Conservation (phyloP, 345 rosid genomes). For the Bruguiera sexangula region DNA sequence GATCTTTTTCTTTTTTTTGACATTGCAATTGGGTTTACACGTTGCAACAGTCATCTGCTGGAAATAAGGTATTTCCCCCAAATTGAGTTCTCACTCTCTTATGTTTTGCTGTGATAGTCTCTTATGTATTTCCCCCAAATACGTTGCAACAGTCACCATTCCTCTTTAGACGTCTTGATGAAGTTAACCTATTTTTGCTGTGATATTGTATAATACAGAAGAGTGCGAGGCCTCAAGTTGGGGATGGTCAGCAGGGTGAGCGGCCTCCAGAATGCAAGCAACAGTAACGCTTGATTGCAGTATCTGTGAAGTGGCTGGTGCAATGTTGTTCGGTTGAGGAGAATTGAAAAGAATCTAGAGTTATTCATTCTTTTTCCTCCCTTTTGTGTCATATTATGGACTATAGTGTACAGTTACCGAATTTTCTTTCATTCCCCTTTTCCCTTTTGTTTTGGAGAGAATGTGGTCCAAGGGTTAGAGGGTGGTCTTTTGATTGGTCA, state of each 20-base stretch:
- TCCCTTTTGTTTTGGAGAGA: constrained; percentile 15
- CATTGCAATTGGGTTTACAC: constrained; percentile 11
- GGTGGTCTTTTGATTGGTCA: neutral
- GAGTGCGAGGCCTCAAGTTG: constrained; percentile 48
- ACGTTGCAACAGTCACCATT: no score
- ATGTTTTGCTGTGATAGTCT: no score
- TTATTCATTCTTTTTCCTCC: constrained; percentile 15
- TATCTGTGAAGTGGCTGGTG: constrained; percentile 7
- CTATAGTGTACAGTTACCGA: neutral
- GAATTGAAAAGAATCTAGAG: constrained; percentile 2
- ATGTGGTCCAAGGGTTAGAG: neutral
- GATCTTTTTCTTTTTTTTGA: constrained; percentile 7
- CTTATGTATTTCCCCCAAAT: no score
- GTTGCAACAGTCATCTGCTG: constrained; percentile 48
- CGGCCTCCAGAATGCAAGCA: constrained; percentile 98
- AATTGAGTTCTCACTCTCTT: neutral
- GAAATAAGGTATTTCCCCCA: constrained; percentile 45
- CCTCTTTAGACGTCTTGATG: neutral
- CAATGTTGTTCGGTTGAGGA: neutral
- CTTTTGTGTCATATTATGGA: constrained; percentile 8
- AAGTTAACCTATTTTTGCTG: neutral
- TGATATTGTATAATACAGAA: constrained; percentile 36
- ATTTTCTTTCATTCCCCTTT: constrained; percentile 6
- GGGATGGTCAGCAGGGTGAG: constrained; percentile 64
- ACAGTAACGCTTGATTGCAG: constrained; percentile 42